Evolutionary conservation across 352 stramenopile species (phyloP), one percentile per base, ranked within the genome.

Genomic region (Phytopythium delawarense): DNA sequence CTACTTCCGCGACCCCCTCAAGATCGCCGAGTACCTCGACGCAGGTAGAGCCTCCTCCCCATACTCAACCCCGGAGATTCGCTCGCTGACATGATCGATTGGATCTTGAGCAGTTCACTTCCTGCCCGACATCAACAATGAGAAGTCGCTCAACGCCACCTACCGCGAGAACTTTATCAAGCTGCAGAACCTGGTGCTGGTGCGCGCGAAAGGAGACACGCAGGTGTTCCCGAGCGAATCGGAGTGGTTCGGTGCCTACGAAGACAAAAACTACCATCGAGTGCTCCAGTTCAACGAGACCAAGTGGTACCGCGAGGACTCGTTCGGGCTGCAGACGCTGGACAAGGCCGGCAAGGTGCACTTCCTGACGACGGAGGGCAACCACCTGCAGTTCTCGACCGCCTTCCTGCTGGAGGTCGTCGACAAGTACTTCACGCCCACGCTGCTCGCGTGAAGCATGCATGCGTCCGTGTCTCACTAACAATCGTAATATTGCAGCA

Each of bases 241-340:
- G 2, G 85, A 94, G 59, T 94, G 83, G 82, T 93, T 95, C 56
- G 94, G 92, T 28, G 83, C 79, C 45, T 97, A 96, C 53, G 65
- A 73, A 3, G 89, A 98, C 66, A 81, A 76, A 34, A 59, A 83
- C 53, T 88, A 85, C 64, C 74, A 78, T 51, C 62, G 61, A 0
- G 71, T 98, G 21, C 70, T 98, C 25, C 70, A 69, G 28, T 96
- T 96, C 67, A 97, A 98, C 63, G 83, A 98, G 70, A 98, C 95
- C 23, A 76, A 77, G 40, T 98, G 93, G 92, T 98, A 98, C 66
- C 50, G 72, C 25, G 66, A 93, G 39, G 92, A 98, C 70, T 80
- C 88, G 30, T 98, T 98, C 66, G 95, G 95, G 11, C 67, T 98
- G 12, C 69, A 82, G 51, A 97, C 92, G 6, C 76, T 97, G 16